Base-by-base conservation (phyloP, 1,284 basidiomycete genomes). In the Pisolithus thermaeus region DNA sequence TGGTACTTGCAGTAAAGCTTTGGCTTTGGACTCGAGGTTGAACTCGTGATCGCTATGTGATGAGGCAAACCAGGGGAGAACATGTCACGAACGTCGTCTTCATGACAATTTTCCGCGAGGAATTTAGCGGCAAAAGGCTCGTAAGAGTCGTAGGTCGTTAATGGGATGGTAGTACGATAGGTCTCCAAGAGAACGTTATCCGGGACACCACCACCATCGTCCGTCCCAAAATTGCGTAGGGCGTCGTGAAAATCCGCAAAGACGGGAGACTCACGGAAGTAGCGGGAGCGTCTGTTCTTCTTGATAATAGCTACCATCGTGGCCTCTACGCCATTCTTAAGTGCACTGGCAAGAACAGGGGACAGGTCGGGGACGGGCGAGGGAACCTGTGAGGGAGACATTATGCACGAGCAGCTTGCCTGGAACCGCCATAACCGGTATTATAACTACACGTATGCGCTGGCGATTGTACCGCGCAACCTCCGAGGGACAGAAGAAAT, bases 11-110 rank as follows among this genome's bases (percentile, higher is more conserved):
- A 46, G 22, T 62, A 54, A 1, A 18, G 11, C n/a, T 41, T 22
- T 50, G 42, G 7, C 14, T 37, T 41, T 1, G 35, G 48, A 23
- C 47, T 35, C 2, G 61, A 61, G 4, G 58, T 62, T 3, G 56
- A 52, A 36, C 60, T 64, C n/a, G 61, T 59, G 4, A 37, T 14
- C 2, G 40, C 38, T 2, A 62, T 36, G 35, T 20, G 52, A 40
- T 51, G 48, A 20, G 61, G 61, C 1, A 62, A 18, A 25, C 61
- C 63, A 6, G 60, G 63, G 3, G 61, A 46, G 11, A 65, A 27
- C 7, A 62, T 35, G 40, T 59, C 50, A n/a, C 55, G 11, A 28
- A 53, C 42, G 44, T 9, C 25, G 30, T 44, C 20, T 39, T 56
- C 48, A 39, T 52, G 57, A 16, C 55, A 58, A 18, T 54, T 57